A percentile compares a stretch with the other conserved stretches of the same genome.
Conservation (phyloP, 2,329 filamentous ascomycete species). For the Elsinoe fawcettii region DNA sequence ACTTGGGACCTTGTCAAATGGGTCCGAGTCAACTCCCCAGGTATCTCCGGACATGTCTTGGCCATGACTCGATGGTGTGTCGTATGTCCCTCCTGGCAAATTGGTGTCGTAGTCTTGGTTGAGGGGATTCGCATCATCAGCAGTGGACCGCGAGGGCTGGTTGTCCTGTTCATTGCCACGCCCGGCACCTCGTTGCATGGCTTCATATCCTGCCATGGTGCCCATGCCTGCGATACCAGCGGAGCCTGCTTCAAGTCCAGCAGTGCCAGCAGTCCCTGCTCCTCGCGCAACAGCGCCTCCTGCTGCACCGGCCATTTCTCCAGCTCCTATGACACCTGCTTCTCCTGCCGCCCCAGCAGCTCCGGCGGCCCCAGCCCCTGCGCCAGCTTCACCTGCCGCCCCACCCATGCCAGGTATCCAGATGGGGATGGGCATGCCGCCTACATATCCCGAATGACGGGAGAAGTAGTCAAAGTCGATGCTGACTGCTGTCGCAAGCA, state of each 20-base stretch:
- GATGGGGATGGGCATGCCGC: slow-evolving; percentile 39
- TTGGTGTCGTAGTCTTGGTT: slow-evolving; percentile 1
- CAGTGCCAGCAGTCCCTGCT: slow-evolving; percentile 22
- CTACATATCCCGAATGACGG: slow-evolving; percentile 45
- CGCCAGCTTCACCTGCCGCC: slow-evolving; percentile 30
- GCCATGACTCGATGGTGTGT: background rate
- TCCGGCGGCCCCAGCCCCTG: slow-evolving; percentile 29
- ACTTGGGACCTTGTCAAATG: background rate
- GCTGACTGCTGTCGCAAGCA: slow-evolving; percentile 58
- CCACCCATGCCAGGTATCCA: slow-evolving; percentile 40
- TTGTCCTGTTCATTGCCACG: slow-evolving; percentile 25
- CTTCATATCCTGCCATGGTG: slow-evolving; percentile 56
- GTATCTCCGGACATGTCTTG: background rate
- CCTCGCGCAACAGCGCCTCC: slow-evolving; percentile 23
- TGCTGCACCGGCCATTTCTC: slow-evolving; percentile 27
- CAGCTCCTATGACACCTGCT: slow-evolving; percentile 32
- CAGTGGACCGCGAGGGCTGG: slow-evolving; percentile 18
- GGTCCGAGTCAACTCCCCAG: background rate
- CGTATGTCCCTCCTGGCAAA: background rate
- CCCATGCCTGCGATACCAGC: slow-evolving; percentile 44
- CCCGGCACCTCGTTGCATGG: slow-evolving; percentile 47
- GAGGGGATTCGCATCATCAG: slow-evolving; percentile 28
- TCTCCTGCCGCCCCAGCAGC: slow-evolving; percentile 34
- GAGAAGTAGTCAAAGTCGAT: slow-evolving; percentile 64
- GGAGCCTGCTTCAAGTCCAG: slow-evolving; percentile 32